A percentile compares a stretch with the other conserved stretches of the same genome.
Conservation (phyloP, 225 moss, liverwort and hornwort genomes). For the Antitrichia curtipendula region DNA sequence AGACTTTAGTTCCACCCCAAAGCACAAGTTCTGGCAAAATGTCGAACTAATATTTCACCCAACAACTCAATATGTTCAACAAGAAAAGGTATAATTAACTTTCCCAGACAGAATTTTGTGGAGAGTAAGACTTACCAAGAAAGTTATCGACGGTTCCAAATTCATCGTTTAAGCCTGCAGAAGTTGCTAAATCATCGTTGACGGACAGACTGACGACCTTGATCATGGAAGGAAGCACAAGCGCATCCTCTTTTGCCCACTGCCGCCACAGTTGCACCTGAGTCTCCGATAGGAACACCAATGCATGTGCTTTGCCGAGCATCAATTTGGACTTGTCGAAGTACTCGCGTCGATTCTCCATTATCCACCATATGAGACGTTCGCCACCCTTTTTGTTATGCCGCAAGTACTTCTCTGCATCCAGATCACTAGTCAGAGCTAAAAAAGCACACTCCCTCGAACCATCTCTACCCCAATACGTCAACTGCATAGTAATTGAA, state of each 20-base stretch:
- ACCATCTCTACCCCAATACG: neutral
- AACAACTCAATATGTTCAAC: neutral
- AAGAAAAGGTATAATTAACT: neutral
- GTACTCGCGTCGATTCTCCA: slow-evolving; percentile 81
- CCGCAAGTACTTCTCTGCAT: slow-evolving; percentile 44
- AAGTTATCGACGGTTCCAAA: neutral
- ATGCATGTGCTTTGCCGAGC: slow-evolving; percentile 30
- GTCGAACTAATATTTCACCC: neutral
- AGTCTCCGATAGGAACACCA: slow-evolving; percentile 45
- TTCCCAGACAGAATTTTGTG: neutral
- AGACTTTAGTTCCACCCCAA: neutral
- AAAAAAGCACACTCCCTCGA: neutral
- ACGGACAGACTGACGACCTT: slow-evolving; percentile 46
- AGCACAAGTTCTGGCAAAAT: neutral
- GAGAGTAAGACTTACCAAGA: neutral
- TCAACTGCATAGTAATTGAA: neutral
- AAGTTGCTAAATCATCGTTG: slow-evolving; percentile 38
- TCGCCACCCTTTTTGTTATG: slow-evolving; percentile 31
- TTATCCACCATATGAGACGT: slow-evolving; percentile 67
- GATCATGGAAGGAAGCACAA: slow-evolving; percentile 22
- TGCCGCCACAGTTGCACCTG: slow-evolving; percentile 56
- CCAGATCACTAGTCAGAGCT: neutral
- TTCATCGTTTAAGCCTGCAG: slow-evolving; percentile 29
- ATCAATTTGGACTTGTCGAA: slow-evolving; percentile 43
- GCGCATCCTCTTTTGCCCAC: slow-evolving; percentile 38